Evolutionary conservation across 148 eudicot genomes (phyloP), one percentile per base, ranked within the genome.

Genomic region (Rhododendron mucronatum): DNA sequence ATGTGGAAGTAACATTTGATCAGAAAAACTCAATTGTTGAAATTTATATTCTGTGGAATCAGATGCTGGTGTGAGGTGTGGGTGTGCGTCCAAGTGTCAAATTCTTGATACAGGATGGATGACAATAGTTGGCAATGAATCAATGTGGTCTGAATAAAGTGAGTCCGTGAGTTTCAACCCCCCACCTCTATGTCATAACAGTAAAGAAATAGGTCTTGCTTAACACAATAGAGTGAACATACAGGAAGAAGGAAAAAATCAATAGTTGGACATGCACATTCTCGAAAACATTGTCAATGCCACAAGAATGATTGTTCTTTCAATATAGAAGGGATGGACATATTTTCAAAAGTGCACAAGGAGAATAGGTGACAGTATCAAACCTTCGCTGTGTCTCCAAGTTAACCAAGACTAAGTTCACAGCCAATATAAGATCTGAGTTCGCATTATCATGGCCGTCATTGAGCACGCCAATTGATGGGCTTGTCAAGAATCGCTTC

Each of bases 391-490:
- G 90, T 75, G 94, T 90, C 1, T 87, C 90, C 21, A 91, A 83
- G 89, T 97, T 97, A 84, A 89, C 88, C 89, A 97, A 88, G 77
- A 88, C 91, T 85, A 87, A 87, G 81, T 97, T 94, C 77, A 93
- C 98, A 18, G 90, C 80, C 84, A 97, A 92, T 84, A 97, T 94
- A 81, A 97, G 95, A 90, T 97, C 98, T 61, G 99, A 94, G 85
- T 95, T 95, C 77, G 93, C 93, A 90, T 97, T 97, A 89, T 97
- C 99, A 88, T 89, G 88, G 83, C 99, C 98, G 86, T 94, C 98
- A 89, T 97, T 97, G 80, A 93, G 89, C 87, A 94, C 95, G 83
- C 98, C 99, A 86, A 86, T 88, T 48, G 98, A 89, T 55, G 99
- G 99, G 85, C 95, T 94, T 53, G 98, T 97, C 90, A 97, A 82